Evolutionary conservation across 1,139 yeast species (phyloP).

Genomic region (Hyphopichia burtonii): DNA sequence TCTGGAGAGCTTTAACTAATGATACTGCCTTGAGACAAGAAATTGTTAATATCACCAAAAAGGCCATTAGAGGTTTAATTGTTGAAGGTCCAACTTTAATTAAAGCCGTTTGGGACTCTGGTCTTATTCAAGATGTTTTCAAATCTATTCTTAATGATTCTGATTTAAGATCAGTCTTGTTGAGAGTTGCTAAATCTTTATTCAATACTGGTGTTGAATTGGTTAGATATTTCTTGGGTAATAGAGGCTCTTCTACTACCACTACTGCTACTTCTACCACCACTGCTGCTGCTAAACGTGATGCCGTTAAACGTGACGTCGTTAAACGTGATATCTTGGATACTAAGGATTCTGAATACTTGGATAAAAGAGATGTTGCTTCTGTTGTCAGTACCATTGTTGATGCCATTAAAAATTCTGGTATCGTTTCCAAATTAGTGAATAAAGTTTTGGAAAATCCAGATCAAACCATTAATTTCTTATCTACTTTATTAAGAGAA

Average conservation of each 20-base stretch:
- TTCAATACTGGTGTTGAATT: slow-evolving; percentile 34
- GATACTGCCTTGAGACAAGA: slow-evolving; percentile 28
- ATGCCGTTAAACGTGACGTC: too few relatives aligned
- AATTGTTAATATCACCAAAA: slow-evolving; percentile 27
- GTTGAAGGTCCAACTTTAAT: slow-evolving; percentile 46
- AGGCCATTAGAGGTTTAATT: slow-evolving; percentile 34
- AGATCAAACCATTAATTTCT: slow-evolving; percentile 29
- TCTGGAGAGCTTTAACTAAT: slow-evolving; percentile 37
- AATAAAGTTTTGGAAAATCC: slow-evolving; percentile 41
- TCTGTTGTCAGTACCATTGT: slow-evolving; percentile 28
- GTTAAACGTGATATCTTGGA: slow-evolving; percentile 5
- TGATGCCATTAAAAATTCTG: slow-evolving; percentile 32
- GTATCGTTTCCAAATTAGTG: slow-evolving; percentile 31
- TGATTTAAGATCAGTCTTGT: slow-evolving; percentile 34
- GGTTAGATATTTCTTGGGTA: slow-evolving; percentile 16
- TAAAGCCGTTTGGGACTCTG: slow-evolving; percentile 45
- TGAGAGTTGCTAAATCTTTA: slow-evolving; percentile 34
- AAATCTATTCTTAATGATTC: slow-evolving; percentile 32
- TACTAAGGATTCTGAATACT: slow-evolving; percentile 17
- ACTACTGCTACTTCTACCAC: slow-evolving; percentile 18
- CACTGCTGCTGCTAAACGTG: slow-evolving; percentile 12
- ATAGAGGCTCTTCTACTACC: slow-evolving; percentile 14
- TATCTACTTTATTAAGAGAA: slow-evolving; percentile 32
- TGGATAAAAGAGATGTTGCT: slow-evolving; percentile 40
- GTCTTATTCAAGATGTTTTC: slow-evolving; percentile 38